A percentile compares a stretch with the other conserved stretches of the same genome.
Conservation (phyloP, 2,329 filamentous ascomycete species). For the Xylariaceae sp. region DNA sequence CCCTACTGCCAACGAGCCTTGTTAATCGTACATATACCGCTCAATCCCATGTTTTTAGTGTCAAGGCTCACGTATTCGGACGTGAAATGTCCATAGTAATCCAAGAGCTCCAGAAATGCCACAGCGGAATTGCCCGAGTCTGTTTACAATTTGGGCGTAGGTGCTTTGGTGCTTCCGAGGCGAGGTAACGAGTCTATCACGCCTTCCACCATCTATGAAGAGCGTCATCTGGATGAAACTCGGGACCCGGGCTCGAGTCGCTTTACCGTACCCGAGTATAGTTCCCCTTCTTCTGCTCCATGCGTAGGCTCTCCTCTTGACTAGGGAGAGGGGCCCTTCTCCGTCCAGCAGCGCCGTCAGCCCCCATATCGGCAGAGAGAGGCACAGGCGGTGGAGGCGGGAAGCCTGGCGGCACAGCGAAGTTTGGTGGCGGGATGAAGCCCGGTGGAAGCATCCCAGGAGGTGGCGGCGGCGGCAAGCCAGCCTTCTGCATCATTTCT, state of each 20-base stretch:
- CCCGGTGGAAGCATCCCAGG: slow-evolving; percentile 55
- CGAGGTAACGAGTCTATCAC: no score
- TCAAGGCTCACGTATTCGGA: background rate
- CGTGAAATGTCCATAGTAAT: no score
- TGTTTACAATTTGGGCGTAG: no score
- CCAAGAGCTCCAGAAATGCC: no score
- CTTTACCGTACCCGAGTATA: slow-evolving; percentile 60
- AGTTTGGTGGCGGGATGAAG: slow-evolving; percentile 53
- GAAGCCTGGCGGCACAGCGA: slow-evolving; percentile 46
- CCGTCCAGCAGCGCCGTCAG: slow-evolving; percentile 42
- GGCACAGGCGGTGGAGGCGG: slow-evolving; percentile 40
- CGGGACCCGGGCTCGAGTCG: background rate
- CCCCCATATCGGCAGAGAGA: slow-evolving; percentile 25
- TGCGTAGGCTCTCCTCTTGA: slow-evolving; percentile 80
- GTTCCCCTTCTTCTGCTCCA: slow-evolving; percentile 73
- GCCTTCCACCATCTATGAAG: no score
- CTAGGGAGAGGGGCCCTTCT: slow-evolving; percentile 76
- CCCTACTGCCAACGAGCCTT: slow-evolving; percentile 23
- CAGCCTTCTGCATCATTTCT: slow-evolving; percentile 70
- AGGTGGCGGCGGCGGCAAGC: slow-evolving; percentile 64
- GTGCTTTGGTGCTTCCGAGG: no score
- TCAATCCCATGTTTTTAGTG: background rate
- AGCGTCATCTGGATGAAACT: background rate
- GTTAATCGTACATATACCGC: slow-evolving; percentile 15
- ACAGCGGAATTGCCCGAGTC: no score